Conservation (phyloP, 495 filamentous ascomycete genomes). For the Articulospora tetracladia region DNA sequence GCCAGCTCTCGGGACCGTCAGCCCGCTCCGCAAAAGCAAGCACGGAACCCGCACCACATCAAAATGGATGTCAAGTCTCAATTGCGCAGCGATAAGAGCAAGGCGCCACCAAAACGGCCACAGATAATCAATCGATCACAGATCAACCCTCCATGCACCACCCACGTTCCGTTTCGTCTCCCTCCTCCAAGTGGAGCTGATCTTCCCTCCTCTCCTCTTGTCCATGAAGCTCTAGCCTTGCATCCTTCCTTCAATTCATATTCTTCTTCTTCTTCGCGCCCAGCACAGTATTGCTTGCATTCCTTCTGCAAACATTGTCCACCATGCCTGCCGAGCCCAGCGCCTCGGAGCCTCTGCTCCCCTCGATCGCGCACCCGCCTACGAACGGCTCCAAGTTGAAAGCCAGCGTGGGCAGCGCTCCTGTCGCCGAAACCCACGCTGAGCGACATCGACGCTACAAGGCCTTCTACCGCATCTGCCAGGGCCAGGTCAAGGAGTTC, state of each 20-base stretch:
- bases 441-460: constrained; percentile 4
- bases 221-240: too few relatives aligned
- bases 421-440: background rate
- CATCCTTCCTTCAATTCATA: background rate
- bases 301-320: background rate
- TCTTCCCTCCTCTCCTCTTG: background rate
- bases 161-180: background rate
- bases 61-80: background rate
- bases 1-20: background rate
- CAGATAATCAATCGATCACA: constrained; percentile 1
- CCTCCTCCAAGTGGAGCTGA: background rate
- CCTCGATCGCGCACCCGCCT: background rate
- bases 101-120: constrained; percentile 8
- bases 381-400: background rate
- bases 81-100: constrained; percentile 16
- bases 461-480: constrained; percentile 18
- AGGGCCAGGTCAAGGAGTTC: constrained; percentile 30
- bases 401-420: background rate
- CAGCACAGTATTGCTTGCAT: background rate
- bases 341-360: constrained; percentile 1
- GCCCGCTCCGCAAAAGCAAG: constrained; percentile 1
- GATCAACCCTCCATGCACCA: background rate
- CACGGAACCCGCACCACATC: background rate
- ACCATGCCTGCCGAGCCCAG: background rate
- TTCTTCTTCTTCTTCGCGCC: too few relatives aligned